Conservation (phyloP, 2,329 filamentous ascomycete species). For the Fusarium longipes region DNA sequence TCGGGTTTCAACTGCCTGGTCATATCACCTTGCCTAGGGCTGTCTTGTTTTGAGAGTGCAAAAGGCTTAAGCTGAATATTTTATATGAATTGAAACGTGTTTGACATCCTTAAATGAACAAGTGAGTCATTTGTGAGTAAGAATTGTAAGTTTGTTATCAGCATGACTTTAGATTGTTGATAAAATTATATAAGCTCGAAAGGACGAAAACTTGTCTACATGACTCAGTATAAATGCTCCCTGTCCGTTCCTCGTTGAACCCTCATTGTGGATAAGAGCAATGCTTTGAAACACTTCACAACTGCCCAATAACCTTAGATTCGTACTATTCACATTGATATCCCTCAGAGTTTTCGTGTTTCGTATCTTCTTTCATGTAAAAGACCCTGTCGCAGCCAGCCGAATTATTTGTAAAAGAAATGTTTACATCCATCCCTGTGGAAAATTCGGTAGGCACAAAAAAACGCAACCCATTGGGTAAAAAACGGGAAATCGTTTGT, state of each 20-base stretch:
- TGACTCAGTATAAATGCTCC: background rate
- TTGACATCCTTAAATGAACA: no score
- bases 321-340: background rate
- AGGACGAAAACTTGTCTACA: background rate
- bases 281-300: no score
- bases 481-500: background rate
- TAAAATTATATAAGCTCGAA: background rate
- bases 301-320: background rate
- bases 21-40: background rate
- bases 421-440: no score
- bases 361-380: background rate
- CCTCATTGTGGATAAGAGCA: background rate
- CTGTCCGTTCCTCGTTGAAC: background rate
- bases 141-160: no score
- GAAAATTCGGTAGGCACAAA: background rate
- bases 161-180: no score
- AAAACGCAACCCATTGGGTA: background rate
- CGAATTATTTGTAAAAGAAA: background rate
- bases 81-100: conserved; percentile 7
- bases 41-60: background rate
- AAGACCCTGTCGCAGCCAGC: background rate
- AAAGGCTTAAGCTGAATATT: conserved; percentile 22
- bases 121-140: no score
- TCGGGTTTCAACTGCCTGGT: background rate
- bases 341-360: background rate